Evolutionary conservation across 495 filamentous ascomycete genomes (phyloP).

Genomic region (Chaetomium tenue): DNA sequence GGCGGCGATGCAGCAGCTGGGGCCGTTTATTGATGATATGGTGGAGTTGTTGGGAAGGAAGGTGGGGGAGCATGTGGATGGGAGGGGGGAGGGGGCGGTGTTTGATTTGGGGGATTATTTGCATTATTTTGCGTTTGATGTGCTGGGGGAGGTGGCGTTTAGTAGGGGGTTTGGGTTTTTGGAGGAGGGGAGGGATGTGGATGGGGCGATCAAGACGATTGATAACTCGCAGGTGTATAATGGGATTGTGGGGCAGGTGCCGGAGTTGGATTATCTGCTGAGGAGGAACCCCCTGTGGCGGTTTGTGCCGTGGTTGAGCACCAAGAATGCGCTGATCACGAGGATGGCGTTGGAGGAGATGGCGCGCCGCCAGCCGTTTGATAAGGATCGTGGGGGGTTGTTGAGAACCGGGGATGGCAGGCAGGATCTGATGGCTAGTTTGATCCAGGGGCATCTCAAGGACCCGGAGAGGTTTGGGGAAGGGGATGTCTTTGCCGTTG

Average conservation of each 20-base stretch:
- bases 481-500: conserved; percentile 55
- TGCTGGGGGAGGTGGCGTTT: conserved; percentile 62
- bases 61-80: conserved; percentile 38
- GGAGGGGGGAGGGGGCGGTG: conserved; percentile 7
- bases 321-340: conserved; percentile 51
- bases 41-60: conserved; percentile 43
- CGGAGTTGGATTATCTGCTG: conserved; percentile 48
- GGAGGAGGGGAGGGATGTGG: conserved; percentile 56
- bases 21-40: conserved; percentile 49
- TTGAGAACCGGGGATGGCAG: conserved; percentile 42
- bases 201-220: conserved; percentile 53
- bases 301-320: conserved; percentile 47
- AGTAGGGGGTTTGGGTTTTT: conserved; percentile 64
- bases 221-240: conserved; percentile 56
- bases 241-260: conserved; percentile 53
- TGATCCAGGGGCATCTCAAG: conserved; percentile 49
- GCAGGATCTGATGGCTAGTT: conserved; percentile 50
- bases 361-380: conserved; percentile 44
- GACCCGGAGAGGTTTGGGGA: conserved; percentile 48
- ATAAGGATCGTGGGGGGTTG: conserved; percentile 43
- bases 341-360: conserved; percentile 52
- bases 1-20: conserved; percentile 53
- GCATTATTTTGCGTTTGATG: conserved; percentile 59
- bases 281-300: conserved; percentile 51
- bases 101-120: conserved; percentile 54